A percentile compares a stretch with the other conserved stretches of the same genome.
Evolutionary conservation across 306 rosid genomes (phyloP).

Genomic region (Casuarina cunninghamiana): DNA sequence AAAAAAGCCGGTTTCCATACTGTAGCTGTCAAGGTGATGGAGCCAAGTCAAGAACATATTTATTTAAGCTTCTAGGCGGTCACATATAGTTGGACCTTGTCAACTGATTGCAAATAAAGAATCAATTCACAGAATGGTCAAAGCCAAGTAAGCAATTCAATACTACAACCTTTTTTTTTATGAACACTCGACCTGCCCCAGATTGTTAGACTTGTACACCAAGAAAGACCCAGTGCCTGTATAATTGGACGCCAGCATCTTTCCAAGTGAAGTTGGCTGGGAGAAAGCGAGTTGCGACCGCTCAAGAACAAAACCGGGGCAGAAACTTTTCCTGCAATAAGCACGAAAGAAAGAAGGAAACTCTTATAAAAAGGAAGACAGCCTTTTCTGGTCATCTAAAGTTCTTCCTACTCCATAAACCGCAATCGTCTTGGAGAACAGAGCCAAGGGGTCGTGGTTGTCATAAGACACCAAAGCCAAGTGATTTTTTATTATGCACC

Average conservation of each 20-base stretch:
- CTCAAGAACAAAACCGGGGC: conserved; percentile 51
- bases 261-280: conserved; percentile 76
- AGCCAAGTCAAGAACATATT: no score
- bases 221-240: conserved; percentile 53
- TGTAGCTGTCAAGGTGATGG: no score
- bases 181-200: not conserved
- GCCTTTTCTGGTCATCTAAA: not conserved
- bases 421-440: not conserved
- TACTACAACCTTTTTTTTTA: not conserved
- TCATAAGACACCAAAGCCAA: not conserved
- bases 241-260: conserved; percentile 65
- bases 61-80: no score
- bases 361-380: not conserved
- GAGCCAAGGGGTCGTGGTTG: not conserved
- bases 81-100: no score
- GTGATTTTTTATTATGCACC: not conserved
- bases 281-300: conserved; percentile 72
- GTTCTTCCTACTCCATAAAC: not conserved
- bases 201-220: conserved; percentile 53
- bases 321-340: conserved; percentile 63
- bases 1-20: no score
- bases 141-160: not conserved
- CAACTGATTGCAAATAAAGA: not conserved
- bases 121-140: not conserved
- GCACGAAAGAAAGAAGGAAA: conserved; percentile 6